Base-by-base conservation (phyloP, 2,329 filamentous ascomycete species). In the Aspergillus quadricinctus region DNA sequence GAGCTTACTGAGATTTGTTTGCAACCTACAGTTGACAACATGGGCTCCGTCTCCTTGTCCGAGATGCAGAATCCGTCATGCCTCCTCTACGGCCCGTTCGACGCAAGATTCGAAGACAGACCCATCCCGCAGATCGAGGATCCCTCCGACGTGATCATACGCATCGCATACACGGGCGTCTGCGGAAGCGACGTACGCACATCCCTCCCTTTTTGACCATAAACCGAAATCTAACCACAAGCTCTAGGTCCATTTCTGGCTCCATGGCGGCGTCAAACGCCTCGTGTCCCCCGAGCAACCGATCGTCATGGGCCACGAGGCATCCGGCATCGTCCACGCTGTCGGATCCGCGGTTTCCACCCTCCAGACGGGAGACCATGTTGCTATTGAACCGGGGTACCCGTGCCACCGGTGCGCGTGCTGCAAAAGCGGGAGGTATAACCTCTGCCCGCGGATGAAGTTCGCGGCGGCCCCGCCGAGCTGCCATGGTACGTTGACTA, bases 161-260 rank as follows among this genome's bases (percentile, higher is more conserved):
- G 73, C n/a, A 75, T 80, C 41, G 70, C 72, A 3, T 78, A 72
- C 40, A 68, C 76, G 0, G 77, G 77, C 3, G 74, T 79, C n/a
- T 78, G 76, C 57, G 77, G 75, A 23, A 75, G 72, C 53, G 73
- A 75, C 62, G 71, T 71, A 59, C 28, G 61, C 31, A 35, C 19
- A n/a, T 9, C 14, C 14, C 31, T 35, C 9, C 41, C 21, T 19
- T 23, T n/a, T 25, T 3, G 9, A n/a, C 28, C 9, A 45, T 23
- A 45, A 25, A 53, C 25, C 17, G 14, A 31, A 41, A 52, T 14
- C 8, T 49, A 43, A 43, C 41, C 5, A 35, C 11, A 49, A 19
- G 1, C 11, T 27, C 23, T 25, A 72, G 69, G 71, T 75, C 14
- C 73, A 76, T 54, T 76, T 75, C 62, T 76, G 72, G 72, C 61